Percentiles rank a stretch among this genome's conserved stretches.
These are phyloP conservation scores for Wallacemonas sp. DNA, from an alignment of 208 protist genomes.

Conservation along the genomic window DNA sequence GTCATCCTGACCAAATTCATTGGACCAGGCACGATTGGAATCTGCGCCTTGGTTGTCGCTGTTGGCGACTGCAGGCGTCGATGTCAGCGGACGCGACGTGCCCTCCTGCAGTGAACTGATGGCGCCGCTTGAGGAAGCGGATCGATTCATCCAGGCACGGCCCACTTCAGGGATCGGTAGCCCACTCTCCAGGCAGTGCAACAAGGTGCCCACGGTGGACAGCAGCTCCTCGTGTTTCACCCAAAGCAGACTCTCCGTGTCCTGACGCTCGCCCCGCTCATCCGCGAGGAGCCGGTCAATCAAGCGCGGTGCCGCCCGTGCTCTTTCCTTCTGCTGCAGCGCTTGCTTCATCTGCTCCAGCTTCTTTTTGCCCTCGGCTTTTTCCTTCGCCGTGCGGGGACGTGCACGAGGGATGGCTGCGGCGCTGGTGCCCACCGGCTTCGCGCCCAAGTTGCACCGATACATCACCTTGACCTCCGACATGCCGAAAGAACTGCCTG, in stretches of 20 bases:
- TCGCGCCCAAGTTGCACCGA: slow-evolving; percentile 52
- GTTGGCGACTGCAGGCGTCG: background rate
- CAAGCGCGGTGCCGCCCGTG: slow-evolving; percentile 20
- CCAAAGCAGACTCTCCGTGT: slow-evolving; percentile 30
- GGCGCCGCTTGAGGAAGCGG: background rate
- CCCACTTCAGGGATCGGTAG: slow-evolving; percentile 13
- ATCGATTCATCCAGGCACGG: slow-evolving; percentile 21
- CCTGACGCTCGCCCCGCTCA: slow-evolving; percentile 37
- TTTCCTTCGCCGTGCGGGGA: background rate
- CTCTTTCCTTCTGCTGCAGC: slow-evolving; percentile 53
- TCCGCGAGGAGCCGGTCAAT: slow-evolving; percentile 31
- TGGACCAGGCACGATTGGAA: too few relatives aligned
- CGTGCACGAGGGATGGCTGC: background rate
- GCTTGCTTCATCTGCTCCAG: slow-evolving; percentile 39
- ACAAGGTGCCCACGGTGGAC: background rate
- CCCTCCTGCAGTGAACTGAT: background rate
- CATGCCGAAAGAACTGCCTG: slow-evolving; percentile 58
- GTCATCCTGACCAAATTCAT: too few relatives aligned
- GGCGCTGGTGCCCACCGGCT: background rate
- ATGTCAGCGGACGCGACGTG: background rate
- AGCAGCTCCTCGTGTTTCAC: slow-evolving; percentile 18
- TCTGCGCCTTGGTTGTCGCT: too few relatives aligned
- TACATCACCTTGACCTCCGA: slow-evolving; percentile 48
- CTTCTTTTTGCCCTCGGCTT: slow-evolving; percentile 15
- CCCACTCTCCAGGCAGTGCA: slow-evolving; percentile 1